phyloP scores from a whole-genome alignment of 495 filamentous ascomycete species.

The Penicillium desertorum region DNA sequence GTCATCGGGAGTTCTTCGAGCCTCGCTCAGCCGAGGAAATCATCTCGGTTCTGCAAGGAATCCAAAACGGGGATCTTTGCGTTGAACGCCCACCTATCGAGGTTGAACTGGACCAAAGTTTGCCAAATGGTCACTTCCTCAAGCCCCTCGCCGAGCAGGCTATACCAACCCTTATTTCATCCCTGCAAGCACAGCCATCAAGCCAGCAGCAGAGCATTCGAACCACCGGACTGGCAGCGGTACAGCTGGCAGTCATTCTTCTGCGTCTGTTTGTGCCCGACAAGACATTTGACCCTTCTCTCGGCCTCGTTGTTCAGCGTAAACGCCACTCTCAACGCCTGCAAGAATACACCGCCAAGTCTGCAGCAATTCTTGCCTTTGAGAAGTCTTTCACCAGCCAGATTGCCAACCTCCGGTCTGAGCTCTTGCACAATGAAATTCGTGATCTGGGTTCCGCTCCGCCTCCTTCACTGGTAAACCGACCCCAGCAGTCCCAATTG shows the following conservation, averaged over 20 bases:
- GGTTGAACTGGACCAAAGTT: constrained; percentile 23
- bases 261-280: constrained; percentile 84
- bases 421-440: constrained; percentile 60
- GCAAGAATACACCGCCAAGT: constrained; percentile 52
- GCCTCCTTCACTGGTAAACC: constrained; percentile 63
- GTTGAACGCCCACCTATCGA: constrained; percentile 18
- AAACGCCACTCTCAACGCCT: constrained; percentile 60
- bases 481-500: constrained; percentile 67
- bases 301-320: constrained; percentile 69
- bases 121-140: constrained; percentile 40
- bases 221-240: constrained; percentile 33
- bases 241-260: constrained; percentile 43
- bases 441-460: constrained; percentile 60
- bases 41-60: constrained; percentile 23
- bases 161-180: constrained; percentile 36
- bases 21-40: constrained; percentile 31
- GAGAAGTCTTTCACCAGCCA: constrained; percentile 68
- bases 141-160: constrained; percentile 30
- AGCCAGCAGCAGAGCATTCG: constrained; percentile 20
- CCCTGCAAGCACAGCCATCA: constrained; percentile 19
- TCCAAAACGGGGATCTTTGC: constrained; percentile 20
- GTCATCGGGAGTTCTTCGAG: constrained; percentile 44
- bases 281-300: constrained; percentile 80
- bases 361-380: constrained; percentile 62
- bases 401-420: constrained; percentile 57